phyloP scores from a whole-genome alignment of 1,139 yeast genomes.

The Candida sp. region DNA sequence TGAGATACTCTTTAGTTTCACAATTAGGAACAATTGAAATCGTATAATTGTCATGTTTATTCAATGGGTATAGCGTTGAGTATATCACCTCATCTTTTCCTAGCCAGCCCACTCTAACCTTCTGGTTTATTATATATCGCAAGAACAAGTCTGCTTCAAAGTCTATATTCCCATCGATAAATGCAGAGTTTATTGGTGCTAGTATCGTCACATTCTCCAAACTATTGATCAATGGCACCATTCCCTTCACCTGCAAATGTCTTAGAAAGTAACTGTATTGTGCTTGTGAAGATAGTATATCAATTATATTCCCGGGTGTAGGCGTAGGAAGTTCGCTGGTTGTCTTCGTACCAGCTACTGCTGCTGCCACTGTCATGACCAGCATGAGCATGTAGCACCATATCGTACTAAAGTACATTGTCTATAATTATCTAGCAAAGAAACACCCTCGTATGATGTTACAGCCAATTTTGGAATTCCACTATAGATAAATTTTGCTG shows the following conservation, averaged over 20 bases:
- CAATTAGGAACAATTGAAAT: slow-evolving; percentile 27
- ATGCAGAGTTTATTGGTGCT: slow-evolving; percentile 89
- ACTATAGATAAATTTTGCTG: neutral
- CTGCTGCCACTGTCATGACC: slow-evolving; percentile 5
- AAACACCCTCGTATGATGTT: neutral
- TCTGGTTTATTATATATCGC: slow-evolving; percentile 35
- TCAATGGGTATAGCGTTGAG: slow-evolving; percentile 24
- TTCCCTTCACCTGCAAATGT: slow-evolving; percentile 61
- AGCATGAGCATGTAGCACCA: slow-evolving; percentile 2
- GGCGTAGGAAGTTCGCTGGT: slow-evolving; percentile 12
- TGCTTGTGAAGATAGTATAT: slow-evolving; percentile 68
- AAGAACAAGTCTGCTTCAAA: slow-evolving; percentile 19
- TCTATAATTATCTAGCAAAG: neutral
- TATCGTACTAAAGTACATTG: neutral
- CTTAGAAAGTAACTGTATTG: slow-evolving; percentile 71
- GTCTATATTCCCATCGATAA: slow-evolving; percentile 17
- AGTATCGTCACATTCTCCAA: slow-evolving; percentile 68
- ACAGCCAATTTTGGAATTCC: neutral
- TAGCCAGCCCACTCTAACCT: slow-evolving; percentile 32
- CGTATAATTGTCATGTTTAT: slow-evolving; percentile 18
- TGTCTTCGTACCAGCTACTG: slow-evolving; percentile 1
- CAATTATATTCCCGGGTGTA: slow-evolving; percentile 60
- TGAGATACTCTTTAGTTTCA: slow-evolving; percentile 25
- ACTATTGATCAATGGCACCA: slow-evolving; percentile 65
- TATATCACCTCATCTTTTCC: slow-evolving; percentile 22